These are phyloP conservation scores for Phalaenopsis equestris DNA, from an alignment of 106 monocot genomes.

Conservation along the genomic window DNA sequence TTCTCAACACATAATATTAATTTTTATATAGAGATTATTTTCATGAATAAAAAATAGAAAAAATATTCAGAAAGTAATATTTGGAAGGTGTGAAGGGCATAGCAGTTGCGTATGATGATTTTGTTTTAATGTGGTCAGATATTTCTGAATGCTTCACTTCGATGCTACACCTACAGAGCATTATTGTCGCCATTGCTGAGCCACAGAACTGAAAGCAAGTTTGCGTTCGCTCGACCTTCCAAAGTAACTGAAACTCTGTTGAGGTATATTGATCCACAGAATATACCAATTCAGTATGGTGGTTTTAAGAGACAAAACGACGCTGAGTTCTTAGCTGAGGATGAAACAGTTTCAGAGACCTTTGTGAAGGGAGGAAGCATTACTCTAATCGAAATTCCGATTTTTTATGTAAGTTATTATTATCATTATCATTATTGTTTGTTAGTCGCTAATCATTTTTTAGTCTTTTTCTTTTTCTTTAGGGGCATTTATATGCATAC, in stretches of 20 bases:
- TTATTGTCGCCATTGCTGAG: conserved; percentile 29
- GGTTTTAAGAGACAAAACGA: conserved; percentile 58
- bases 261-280: conserved; percentile 55
- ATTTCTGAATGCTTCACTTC: conserved; percentile 53
- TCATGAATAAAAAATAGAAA: no score
- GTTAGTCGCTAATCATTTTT: neutral
- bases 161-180: conserved; percentile 36
- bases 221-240: conserved; percentile 49
- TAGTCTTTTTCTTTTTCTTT: no score
- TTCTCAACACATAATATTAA: no score
- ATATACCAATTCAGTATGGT: conserved; percentile 62
- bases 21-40: no score
- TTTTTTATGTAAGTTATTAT: neutral
- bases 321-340: conserved; percentile 30
- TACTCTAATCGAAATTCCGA: conserved; percentile 26
- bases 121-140: conserved; percentile 23
- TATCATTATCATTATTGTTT: no score
- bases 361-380: conserved; percentile 19
- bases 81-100: neutral
- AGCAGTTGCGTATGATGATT: neutral
- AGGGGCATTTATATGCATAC: no score
- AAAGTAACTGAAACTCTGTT: conserved; percentile 68
- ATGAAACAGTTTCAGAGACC: conserved; percentile 28
- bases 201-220: conserved; percentile 41
- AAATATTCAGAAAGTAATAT: no score